Percentiles rank a stretch among this genome's conserved stretches.
phyloP scores from a whole-genome alignment of 371 early-diverging fungal genomes.

The Mucor lusitanicus region DNA sequence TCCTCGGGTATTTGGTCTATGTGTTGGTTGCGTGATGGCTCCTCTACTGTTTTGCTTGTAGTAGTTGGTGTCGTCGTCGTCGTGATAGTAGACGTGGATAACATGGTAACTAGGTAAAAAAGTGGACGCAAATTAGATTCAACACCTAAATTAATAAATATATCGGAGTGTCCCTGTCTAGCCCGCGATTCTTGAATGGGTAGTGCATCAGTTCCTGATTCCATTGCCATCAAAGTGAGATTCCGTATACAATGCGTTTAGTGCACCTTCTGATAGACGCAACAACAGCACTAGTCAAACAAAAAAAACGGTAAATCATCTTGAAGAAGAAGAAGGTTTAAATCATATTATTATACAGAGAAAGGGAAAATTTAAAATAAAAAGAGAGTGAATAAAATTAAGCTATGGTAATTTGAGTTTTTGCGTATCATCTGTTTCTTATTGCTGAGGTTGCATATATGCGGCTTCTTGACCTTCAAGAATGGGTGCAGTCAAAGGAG shows the following conservation, averaged over 20 bases:
- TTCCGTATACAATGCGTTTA: too few species aligned
- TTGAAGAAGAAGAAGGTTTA: background rate
- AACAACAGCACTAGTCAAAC: background rate
- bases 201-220: background rate
- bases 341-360: background rate
- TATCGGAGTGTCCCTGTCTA: background rate
- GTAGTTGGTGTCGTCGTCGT: background rate
- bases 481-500: conserved; percentile 20
- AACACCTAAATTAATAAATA: background rate
- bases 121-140: background rate
- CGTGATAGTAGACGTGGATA: background rate
- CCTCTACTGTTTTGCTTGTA: background rate
- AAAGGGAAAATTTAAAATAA: background rate
- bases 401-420: background rate
- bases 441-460: conserved; percentile 28
- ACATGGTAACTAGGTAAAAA: background rate
- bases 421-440: background rate
- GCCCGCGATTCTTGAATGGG: background rate
- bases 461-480: conserved; percentile 34
- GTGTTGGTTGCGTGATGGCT: background rate
- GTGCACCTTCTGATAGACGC: too few species aligned
- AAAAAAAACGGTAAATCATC: too few species aligned
- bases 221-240: too few species aligned
- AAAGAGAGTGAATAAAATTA: background rate
- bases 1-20: conserved; percentile 18